Evolutionary conservation across 1,139 yeast genomes (phyloP).

Genomic region (Hemisphaericaspora lyxosophila): DNA sequence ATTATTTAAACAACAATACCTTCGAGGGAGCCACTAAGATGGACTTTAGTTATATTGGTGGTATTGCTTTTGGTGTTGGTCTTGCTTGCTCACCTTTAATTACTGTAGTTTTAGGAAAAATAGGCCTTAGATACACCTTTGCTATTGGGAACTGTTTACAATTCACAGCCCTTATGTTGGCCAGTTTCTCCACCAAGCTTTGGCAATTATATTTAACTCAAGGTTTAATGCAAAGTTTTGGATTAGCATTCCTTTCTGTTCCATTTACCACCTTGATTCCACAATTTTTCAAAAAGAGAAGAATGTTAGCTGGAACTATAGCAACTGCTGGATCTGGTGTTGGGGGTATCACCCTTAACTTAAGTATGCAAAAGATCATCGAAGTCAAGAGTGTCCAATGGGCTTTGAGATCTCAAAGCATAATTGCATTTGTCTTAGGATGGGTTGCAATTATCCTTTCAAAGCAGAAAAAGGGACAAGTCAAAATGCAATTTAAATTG

Average conservation of each 20-base stretch:
- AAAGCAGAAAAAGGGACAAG: slow-evolving; percentile 20
- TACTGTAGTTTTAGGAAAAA: slow-evolving; percentile 36
- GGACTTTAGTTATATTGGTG: slow-evolving; percentile 44
- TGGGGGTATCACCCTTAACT: slow-evolving; percentile 56
- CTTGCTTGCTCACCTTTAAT: slow-evolving; percentile 38
- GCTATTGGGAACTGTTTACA: slow-evolving; percentile 48
- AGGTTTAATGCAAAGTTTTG: slow-evolving; percentile 52
- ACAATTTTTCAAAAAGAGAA: slow-evolving; percentile 54
- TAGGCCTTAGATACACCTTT: slow-evolving; percentile 41
- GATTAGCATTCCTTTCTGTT: slow-evolving; percentile 45
- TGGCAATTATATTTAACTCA: slow-evolving; percentile 56
- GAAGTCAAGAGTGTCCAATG: slow-evolving; percentile 27
- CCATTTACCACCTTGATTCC: slow-evolving; percentile 44
- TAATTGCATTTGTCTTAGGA: slow-evolving; percentile 32
- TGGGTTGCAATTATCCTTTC: slow-evolving; percentile 31
- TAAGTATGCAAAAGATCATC: slow-evolving; percentile 39
- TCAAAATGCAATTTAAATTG: slow-evolving; percentile 34
- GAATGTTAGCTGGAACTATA: slow-evolving; percentile 59
- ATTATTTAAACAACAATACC: slow-evolving; percentile 36
- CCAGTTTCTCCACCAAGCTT: slow-evolving; percentile 49
- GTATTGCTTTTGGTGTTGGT: slow-evolving; percentile 42
- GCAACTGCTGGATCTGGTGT: slow-evolving; percentile 61
- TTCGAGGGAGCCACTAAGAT: slow-evolving; percentile 42
- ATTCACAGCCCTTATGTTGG: slow-evolving; percentile 51
- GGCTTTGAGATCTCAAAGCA: slow-evolving; percentile 40